phyloP scores from a whole-genome alignment of 2,329 filamentous ascomycete genomes.

The Aspergillus pseudoglaucus region DNA sequence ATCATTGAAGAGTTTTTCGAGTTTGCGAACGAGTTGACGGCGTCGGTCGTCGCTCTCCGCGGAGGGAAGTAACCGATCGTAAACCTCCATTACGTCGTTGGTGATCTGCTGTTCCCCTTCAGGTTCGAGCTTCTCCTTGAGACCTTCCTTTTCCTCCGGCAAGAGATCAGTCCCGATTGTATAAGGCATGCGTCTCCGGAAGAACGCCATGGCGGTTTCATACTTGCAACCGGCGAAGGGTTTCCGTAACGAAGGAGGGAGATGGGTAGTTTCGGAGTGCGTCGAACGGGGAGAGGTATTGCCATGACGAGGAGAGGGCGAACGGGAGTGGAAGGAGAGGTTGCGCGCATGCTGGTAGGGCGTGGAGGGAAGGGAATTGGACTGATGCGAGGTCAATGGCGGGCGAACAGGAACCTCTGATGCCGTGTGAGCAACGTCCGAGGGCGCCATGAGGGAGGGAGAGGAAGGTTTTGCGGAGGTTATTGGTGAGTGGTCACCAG shows the following conservation, averaged over 20 bases:
- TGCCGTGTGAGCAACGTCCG: constrained; percentile 23
- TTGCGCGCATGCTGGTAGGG: constrained; percentile 83
- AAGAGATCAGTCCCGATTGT: constrained; percentile 75
- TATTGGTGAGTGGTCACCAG: constrained; percentile 39
- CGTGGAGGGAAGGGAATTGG: constrained; percentile 87
- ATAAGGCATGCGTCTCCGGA: constrained; percentile 84
- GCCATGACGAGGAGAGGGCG: constrained; percentile 69
- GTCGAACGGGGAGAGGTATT: constrained; percentile 85
- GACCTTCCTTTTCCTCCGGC: constrained; percentile 60
- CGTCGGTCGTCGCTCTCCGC: constrained; percentile 70
- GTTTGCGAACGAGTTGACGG: constrained; percentile 70
- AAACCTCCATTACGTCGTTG: constrained; percentile 77
- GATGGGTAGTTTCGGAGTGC: constrained; percentile 79
- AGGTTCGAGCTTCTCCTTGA: constrained; percentile 63
- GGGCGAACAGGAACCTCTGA: constrained; percentile 38
- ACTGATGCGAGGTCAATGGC: constrained; percentile 57
- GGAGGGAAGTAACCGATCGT: constrained; percentile 76
- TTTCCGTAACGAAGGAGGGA: constrained; percentile 61
- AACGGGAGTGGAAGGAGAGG: constrained; percentile 70
- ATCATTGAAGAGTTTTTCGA: constrained; percentile 80
- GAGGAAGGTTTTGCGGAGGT: constrained; percentile 30
- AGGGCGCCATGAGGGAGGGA: constrained; percentile 33
- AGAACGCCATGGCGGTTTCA: constrained; percentile 77
- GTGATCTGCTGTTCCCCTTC: constrained; percentile 70
- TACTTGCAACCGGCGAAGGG: constrained; percentile 71